phyloP scores from a whole-genome alignment of 2,329 filamentous ascomycete species.

The Neonectria punicea region DNA sequence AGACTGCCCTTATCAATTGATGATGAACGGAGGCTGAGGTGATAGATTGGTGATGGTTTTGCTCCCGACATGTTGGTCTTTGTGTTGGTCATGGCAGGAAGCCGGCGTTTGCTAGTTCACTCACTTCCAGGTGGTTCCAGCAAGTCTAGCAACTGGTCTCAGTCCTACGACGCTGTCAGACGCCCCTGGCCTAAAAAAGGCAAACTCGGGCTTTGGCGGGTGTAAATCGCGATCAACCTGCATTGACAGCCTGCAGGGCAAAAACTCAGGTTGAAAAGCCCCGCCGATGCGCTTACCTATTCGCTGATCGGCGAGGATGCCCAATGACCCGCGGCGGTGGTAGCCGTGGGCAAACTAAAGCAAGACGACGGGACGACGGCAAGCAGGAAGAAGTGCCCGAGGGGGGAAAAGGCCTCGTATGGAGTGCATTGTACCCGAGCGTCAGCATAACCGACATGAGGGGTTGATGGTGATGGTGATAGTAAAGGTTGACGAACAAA shows the following conservation, averaged over 20 bases:
- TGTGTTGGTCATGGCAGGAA: slow-evolving; percentile 1
- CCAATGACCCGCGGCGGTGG: slow-evolving; percentile 24
- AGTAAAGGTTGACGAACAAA: background rate
- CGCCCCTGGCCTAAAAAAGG: background rate
- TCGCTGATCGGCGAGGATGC: slow-evolving; percentile 28
- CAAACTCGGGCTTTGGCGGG: slow-evolving; percentile 2
- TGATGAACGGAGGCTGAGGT: background rate
- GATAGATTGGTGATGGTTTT: background rate
- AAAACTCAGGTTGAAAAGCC: slow-evolving; percentile 15
- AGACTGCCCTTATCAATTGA: background rate
- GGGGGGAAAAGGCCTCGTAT: background rate
- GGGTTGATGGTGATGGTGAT: background rate
- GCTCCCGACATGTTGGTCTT: background rate
- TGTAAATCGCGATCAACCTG: slow-evolving; percentile 23
- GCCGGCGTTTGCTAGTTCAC: slow-evolving; percentile 30
- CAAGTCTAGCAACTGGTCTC: background rate
- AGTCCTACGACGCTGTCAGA: background rate
- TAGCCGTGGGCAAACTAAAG: slow-evolving; percentile 6
- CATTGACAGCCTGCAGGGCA: slow-evolving; percentile 27
- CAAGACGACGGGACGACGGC: background rate
- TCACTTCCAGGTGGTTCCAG: slow-evolving; percentile 20
- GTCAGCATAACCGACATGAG: slow-evolving; percentile 6
- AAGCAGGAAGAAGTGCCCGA: slow-evolving; percentile 13
- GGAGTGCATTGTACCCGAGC: slow-evolving; percentile 2
- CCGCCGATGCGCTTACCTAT: slow-evolving; percentile 1